Evolutionary conservation across 345 rosid species (phyloP).

Genomic region (Syzygium aromaticum): DNA sequence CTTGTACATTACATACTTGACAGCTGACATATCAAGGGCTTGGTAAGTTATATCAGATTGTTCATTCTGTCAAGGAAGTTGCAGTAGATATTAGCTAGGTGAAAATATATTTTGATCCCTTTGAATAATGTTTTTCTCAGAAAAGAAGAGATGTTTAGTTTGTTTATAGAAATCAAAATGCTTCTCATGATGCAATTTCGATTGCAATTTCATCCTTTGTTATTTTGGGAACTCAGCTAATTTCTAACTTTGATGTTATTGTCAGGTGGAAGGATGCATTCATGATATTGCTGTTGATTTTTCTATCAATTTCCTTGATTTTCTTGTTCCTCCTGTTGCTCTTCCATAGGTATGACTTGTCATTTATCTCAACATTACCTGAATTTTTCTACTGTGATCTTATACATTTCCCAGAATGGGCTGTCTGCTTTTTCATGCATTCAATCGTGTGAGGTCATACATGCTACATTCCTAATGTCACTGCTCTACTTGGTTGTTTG

Average conservation of each 20-base stretch:
- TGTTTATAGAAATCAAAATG: neutral
- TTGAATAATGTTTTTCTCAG: neutral
- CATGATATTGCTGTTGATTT: slow-evolving; percentile 50
- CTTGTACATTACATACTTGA: slow-evolving; percentile 67
- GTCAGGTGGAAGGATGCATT: slow-evolving; percentile 88
- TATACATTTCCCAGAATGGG: neutral
- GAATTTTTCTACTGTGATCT: neutral
- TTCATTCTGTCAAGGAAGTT: neutral
- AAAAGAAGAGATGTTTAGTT: neutral
- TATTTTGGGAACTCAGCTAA: neutral
- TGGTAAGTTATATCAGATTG: slow-evolving; percentile 43
- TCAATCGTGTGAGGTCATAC: neutral
- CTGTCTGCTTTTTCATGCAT: neutral
- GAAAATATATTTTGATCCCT: neutral
- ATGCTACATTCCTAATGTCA: neutral
- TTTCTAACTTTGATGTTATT: slow-evolving; percentile 9
- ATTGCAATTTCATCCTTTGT: neutral
- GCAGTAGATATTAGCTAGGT: neutral
- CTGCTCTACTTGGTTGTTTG: neutral
- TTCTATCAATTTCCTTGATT: slow-evolving; percentile 48
- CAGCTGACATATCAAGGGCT: slow-evolving; percentile 41
- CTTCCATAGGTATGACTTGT: slow-evolving; percentile 64
- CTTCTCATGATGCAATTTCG: neutral
- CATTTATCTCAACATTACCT: neutral
- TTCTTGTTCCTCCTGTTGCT: slow-evolving; percentile 77